Conservation (phyloP, 2,329 filamentous ascomycete species). For the Capronia epimyces region DNA sequence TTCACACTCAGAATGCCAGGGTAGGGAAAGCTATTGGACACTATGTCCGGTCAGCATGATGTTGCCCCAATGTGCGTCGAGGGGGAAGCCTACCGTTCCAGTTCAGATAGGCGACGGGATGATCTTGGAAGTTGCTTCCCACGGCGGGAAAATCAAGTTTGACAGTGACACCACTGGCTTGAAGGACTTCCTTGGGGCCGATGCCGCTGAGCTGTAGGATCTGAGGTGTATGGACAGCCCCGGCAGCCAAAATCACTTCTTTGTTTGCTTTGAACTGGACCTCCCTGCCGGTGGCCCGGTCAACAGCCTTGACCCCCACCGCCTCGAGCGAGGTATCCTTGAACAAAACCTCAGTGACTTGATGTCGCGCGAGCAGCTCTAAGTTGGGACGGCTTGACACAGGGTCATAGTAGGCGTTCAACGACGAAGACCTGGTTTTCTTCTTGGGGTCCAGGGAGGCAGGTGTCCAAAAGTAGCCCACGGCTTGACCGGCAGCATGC, state of each 20-base stretch:
- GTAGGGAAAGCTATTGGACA: conserved; percentile 15
- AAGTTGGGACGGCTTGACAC: conserved; percentile 34
- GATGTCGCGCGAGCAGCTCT: conserved; percentile 32
- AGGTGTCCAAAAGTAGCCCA: conserved; percentile 37
- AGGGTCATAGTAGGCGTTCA: conserved; percentile 37
- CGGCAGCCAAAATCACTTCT: conserved; percentile 43
- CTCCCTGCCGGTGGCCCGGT: conserved; percentile 1
- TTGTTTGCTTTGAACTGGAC: conserved; percentile 30
- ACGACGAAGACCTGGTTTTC: conserved; percentile 38
- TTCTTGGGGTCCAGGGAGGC: conserved; percentile 34
- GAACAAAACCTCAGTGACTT: conserved; percentile 34
- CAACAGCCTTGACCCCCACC: conserved; percentile 15
- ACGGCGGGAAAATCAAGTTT: conserved; percentile 47
- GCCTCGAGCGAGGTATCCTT: conserved; percentile 5
- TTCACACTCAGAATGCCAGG: conserved; percentile 19
- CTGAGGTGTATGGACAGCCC: conserved; percentile 40
- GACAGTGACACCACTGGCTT: conserved; percentile 37
- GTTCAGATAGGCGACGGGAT: conserved; percentile 20
- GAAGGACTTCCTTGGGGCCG: conserved; percentile 38
- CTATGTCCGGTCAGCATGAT: conserved; percentile 28
- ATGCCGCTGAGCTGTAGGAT: conserved; percentile 49
- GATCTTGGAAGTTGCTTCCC: conserved; percentile 38
- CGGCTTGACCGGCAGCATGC: conserved; percentile 35
- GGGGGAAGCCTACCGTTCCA: conserved; percentile 22
- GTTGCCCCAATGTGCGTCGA: conserved; percentile 31